Conservation (phyloP, 352 stramenopile genomes). For the Blastocystis sp. region DNA sequence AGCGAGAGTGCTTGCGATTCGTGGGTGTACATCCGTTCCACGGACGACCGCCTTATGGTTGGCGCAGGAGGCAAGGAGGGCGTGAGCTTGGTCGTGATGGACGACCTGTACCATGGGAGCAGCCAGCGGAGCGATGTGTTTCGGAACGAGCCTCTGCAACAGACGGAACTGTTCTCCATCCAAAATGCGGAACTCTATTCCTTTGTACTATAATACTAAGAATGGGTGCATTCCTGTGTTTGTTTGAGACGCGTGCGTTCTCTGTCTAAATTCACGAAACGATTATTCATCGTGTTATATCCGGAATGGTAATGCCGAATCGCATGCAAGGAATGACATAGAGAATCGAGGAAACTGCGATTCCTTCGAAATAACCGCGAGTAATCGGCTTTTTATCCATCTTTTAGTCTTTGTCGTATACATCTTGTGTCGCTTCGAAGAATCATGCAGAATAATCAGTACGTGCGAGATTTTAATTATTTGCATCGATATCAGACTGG, state of each 20-base stretch:
- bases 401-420: too few species aligned
- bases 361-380: too few species aligned
- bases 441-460: not conserved
- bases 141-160: not conserved
- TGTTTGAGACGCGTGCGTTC: too few species aligned
- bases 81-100: not conserved
- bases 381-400: too few species aligned
- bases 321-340: too few species aligned
- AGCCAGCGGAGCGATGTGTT: constrained; percentile 34
- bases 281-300: too few species aligned
- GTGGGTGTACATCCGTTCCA: constrained; percentile 46
- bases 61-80: constrained; percentile 23
- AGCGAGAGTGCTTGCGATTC: too few species aligned
- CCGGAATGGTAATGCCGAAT: too few species aligned
- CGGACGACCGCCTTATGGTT: constrained; percentile 8
- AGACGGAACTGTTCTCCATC: constrained; percentile 5
- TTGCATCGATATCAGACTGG: constrained; percentile 2
- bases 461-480: constrained; percentile 24
- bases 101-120: not conserved
- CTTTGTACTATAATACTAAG: not conserved
- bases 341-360: too few species aligned
- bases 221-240: too few species aligned
- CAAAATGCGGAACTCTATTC: constrained; percentile 9
- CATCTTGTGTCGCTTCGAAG: too few species aligned
- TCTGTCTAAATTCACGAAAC: too few species aligned